Conservation (phyloP, 2,329 filamentous ascomycete species). For the Tolypocladium guangdongense region DNA sequence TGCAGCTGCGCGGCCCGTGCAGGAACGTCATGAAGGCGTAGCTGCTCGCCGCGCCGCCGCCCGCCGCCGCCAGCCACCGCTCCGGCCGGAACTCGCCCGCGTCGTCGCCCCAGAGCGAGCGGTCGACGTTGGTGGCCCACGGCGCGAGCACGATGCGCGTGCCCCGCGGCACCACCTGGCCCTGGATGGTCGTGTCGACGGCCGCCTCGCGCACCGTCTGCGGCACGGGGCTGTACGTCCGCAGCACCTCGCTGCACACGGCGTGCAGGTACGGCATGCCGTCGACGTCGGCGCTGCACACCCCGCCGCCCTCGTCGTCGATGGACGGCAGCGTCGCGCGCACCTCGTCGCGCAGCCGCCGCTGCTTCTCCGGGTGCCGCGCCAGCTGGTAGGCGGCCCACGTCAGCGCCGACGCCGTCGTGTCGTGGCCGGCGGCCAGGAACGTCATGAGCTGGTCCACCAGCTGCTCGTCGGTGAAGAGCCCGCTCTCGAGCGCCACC, state of each 20-base stretch:
- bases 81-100: slow-evolving; percentile 69
- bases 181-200: slow-evolving; percentile 53
- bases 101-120: slow-evolving; percentile 64
- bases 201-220: slow-evolving; percentile 56
- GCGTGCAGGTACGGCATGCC: slow-evolving; percentile 70
- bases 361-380: slow-evolving; percentile 53
- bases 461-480: slow-evolving; percentile 69
- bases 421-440: slow-evolving; percentile 73
- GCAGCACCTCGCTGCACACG: slow-evolving; percentile 66
- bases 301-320: slow-evolving; percentile 21
- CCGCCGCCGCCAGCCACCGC: slow-evolving; percentile 56
- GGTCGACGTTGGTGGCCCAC: slow-evolving; percentile 59
- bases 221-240: slow-evolving; percentile 61
- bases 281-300: slow-evolving; percentile 47
- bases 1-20: slow-evolving; percentile 78
- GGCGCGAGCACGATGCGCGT: slow-evolving; percentile 56
- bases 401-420: slow-evolving; percentile 63
- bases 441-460: slow-evolving; percentile 88
- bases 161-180: slow-evolving; percentile 55
- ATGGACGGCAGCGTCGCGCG: slow-evolving; percentile 45
- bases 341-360: slow-evolving; percentile 57
- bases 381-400: slow-evolving; percentile 66
- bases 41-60: slow-evolving; percentile 64
- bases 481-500: slow-evolving; percentile 65
- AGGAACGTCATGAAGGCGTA: slow-evolving; percentile 74